phyloP scores from a whole-genome alignment of 305 asterid species.

The Fraxinus albicans region DNA sequence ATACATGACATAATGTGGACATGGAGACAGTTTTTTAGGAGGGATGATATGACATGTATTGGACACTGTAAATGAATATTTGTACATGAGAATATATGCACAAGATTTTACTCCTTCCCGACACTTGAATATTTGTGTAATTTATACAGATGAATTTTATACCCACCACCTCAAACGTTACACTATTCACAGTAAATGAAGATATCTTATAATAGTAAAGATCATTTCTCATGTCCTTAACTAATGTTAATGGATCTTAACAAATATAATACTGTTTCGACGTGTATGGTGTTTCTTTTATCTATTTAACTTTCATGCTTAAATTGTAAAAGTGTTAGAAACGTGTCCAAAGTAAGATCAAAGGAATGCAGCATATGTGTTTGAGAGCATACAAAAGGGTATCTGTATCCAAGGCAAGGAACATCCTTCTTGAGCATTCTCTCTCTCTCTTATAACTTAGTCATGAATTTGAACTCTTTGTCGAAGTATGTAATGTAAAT shows the following conservation, averaged over 20 bases:
- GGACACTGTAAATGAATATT: background rate
- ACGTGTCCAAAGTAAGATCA: background rate
- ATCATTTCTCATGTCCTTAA: background rate
- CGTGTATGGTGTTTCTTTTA: background rate
- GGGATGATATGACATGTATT: background rate
- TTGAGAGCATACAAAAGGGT: background rate
- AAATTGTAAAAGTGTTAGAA: background rate
- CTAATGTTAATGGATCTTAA: background rate
- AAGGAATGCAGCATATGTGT: background rate
- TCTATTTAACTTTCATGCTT: background rate
- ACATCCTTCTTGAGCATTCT: background rate
- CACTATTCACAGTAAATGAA: background rate
- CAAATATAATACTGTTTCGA: background rate
- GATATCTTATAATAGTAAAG: background rate
- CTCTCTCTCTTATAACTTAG: background rate
- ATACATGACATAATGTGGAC: background rate
- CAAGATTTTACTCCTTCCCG: background rate
- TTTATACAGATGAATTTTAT: background rate
- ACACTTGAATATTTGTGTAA: background rate
- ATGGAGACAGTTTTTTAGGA: background rate
- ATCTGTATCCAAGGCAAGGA: background rate
- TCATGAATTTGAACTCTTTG: background rate
- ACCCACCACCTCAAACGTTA: background rate
- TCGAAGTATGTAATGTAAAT: conserved; percentile 5
- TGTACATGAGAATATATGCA: background rate